Evolutionary conservation across 331 rosid species (phyloP), one percentile per base, ranked within the genome.

Genomic region (Dryas integrifolia): DNA sequence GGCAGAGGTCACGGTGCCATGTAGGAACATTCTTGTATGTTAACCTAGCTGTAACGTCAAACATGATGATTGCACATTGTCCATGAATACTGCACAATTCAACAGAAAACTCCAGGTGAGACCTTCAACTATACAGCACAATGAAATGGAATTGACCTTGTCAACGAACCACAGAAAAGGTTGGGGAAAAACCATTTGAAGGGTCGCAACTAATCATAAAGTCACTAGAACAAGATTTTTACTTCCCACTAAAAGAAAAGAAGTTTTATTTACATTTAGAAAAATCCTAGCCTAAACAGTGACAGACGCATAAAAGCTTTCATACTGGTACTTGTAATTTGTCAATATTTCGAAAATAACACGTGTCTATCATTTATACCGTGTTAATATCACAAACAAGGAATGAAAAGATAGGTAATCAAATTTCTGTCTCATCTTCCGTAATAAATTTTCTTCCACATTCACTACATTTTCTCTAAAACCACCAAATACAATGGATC

Each of bases 21-120:
- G 86, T 86, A 18, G 94, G 89, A 71, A 88, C 94, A 81, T 86
- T 88, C 86, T 84, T 86, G 71, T 86, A 88, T 30, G 90, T 88
- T 82, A 86, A 74, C 60, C 87, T 81, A 39, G 94, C 87, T 1
- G 90, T 88, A 11, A 88, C 92, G 39, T 88, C 92, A 68, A 88
- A 88, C 94, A 88, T 88, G 21, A 88, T 86, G 58, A 88, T 82
- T 6, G 90, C 90, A 82, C 94, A 88, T 14, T 88, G 90, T 51
- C 94, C 94, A 65, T 88, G 87, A 24, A 84, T 86, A 62, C 88
- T 88, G 88, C 80, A 83, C 5, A 79, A 21, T 59, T 35, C 39
- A 72, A 49, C 24, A 40, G 9, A 56, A 5, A 15, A 58, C 65
- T 67, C 18, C 62, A 38, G 46, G 24, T 0, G 11, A 65, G 47